phyloP scores from a whole-genome alignment of 2,329 filamentous ascomycete genomes.

The Pseudogymnoascus sp. region DNA sequence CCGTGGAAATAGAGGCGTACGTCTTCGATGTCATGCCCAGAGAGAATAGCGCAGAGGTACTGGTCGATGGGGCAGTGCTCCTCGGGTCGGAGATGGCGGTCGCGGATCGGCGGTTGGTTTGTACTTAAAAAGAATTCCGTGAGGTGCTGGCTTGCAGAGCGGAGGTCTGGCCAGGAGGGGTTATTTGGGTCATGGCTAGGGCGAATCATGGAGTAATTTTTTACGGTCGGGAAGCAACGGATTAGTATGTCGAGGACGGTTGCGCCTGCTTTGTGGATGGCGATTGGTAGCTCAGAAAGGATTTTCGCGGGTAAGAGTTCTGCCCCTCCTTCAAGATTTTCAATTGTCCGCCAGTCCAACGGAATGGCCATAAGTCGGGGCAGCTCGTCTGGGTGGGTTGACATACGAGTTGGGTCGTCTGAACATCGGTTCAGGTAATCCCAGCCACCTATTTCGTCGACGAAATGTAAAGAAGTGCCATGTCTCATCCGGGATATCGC shows the following conservation, averaged over 20 bases:
- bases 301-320: constrained; percentile 3
- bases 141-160: neutral
- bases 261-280: neutral
- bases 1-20: neutral
- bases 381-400: neutral
- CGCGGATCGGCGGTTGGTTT: neutral
- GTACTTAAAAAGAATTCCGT: neutral
- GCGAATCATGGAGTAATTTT: neutral
- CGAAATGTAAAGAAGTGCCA: neutral
- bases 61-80: neutral
- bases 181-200: neutral
- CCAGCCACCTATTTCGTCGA: neutral
- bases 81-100: neutral
- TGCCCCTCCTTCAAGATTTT: neutral
- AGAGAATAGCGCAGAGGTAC: neutral
- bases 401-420: neutral
- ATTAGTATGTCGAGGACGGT: neutral
- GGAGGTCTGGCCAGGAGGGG: neutral
- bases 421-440: neutral
- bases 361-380: neutral
- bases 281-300: neutral
- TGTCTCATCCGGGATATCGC: constrained; percentile 4
- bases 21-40: neutral
- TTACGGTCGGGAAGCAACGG: neutral
- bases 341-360: neutral